Percentiles rank a stretch among this genome's conserved stretches.
These are phyloP conservation scores for Alnus glutinosa DNA, from an alignment of 306 rosid genomes.

Conservation along the genomic window DNA sequence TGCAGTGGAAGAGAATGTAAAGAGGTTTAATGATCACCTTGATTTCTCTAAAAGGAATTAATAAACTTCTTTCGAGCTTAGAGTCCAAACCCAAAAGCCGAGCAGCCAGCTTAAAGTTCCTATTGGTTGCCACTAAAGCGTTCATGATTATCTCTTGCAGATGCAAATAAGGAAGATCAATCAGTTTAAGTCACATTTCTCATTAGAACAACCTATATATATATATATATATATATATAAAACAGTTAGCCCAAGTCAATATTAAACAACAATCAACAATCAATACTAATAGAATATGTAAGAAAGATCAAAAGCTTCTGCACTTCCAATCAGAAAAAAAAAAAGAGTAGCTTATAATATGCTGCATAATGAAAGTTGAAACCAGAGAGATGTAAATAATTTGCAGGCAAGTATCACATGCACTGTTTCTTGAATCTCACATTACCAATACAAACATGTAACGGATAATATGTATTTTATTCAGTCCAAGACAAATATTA, in stretches of 20 bases:
- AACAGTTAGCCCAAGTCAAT: slow-evolving; percentile 27
- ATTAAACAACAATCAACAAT: slow-evolving; percentile 9
- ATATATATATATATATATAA: background rate
- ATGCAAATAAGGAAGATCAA: slow-evolving; percentile 21
- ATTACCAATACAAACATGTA: background rate
- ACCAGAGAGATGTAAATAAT: background rate
- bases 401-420: background rate
- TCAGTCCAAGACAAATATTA: background rate
- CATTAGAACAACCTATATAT: background rate
- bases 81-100: slow-evolving; percentile 88
- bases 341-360: background rate
- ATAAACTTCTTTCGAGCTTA: slow-evolving; percentile 86
- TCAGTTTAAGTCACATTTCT: slow-evolving; percentile 16
- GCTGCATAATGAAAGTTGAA: background rate
- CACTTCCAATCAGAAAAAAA: background rate
- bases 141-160: slow-evolving; percentile 54
- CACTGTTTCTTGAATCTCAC: background rate
- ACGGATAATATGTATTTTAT: background rate
- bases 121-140: slow-evolving; percentile 91
- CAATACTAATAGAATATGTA: slow-evolving; percentile 7
- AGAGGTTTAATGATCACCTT: slow-evolving; percentile 46
- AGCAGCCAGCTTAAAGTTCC: slow-evolving; percentile 89
- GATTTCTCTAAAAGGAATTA: slow-evolving; percentile 95
- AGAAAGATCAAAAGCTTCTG: background rate
- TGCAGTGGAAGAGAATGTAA: background rate